phyloP scores from a whole-genome alignment of 1,139 yeast species.

The Geotrichum cucujoidarum region DNA sequence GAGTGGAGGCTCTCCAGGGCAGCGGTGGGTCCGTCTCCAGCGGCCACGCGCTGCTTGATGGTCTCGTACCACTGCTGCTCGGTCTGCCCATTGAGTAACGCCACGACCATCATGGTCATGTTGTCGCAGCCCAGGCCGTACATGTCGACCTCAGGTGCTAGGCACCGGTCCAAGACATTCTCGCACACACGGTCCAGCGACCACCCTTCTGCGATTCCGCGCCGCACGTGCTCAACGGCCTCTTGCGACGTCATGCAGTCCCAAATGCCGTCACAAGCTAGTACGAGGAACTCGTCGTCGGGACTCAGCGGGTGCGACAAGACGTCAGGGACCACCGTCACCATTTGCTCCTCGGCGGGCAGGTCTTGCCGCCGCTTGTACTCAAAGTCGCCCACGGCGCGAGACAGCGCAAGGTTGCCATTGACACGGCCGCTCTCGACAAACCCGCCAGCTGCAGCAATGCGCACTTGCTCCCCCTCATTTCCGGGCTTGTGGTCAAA shows the following conservation, averaged over 20 bases:
- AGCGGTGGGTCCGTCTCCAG: slow-evolving; percentile 43
- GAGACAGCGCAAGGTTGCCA: slow-evolving; percentile 89
- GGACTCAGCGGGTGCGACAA: slow-evolving; percentile 64
- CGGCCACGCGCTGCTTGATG: slow-evolving; percentile 47
- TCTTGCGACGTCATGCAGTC: slow-evolving; percentile 92
- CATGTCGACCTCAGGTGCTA: slow-evolving; percentile 90
- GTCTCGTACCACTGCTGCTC: slow-evolving; percentile 84
- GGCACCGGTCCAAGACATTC: slow-evolving; percentile 86
- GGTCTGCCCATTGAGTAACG: slow-evolving; percentile 68
- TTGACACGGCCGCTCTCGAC: slow-evolving; percentile 95
- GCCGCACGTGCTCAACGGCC: slow-evolving; percentile 88
- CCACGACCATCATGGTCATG: slow-evolving; percentile 91
- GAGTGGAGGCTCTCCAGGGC: slow-evolving; percentile 28
- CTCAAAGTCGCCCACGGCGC: slow-evolving; percentile 97
- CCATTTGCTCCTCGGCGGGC: slow-evolving; percentile 94
- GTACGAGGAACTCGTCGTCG: slow-evolving; percentile 79
- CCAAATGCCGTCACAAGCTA: slow-evolving; percentile 99
- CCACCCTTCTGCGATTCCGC: slow-evolving; percentile 73
- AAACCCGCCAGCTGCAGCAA: slow-evolving; percentile 91
- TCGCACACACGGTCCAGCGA: slow-evolving; percentile 73
- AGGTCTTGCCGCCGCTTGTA: slow-evolving; percentile 72
- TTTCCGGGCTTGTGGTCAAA: slow-evolving; percentile 95
- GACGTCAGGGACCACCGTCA: slow-evolving; percentile 90
- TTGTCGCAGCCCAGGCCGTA: slow-evolving; percentile 97
- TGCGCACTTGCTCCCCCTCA: slow-evolving; percentile 89